These are phyloP conservation scores for Arthroderma sp. DNA, from an alignment of 2,329 filamentous ascomycete genomes.

Conservation along the genomic window DNA sequence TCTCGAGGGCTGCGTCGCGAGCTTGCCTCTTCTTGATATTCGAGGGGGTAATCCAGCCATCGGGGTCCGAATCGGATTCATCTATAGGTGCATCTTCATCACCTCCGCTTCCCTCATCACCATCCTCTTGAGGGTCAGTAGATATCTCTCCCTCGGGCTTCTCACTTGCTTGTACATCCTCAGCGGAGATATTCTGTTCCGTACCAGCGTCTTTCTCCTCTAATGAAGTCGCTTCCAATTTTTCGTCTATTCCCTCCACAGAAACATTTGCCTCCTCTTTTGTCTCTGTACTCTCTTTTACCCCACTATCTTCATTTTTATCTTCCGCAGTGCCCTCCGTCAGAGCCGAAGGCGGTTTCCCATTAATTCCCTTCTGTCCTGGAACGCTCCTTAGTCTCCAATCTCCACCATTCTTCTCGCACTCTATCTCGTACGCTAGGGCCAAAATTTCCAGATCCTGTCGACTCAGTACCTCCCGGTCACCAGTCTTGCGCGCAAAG, in stretches of 20 bases:
- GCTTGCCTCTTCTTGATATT: slow-evolving; percentile 79
- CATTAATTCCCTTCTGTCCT: slow-evolving; percentile 65
- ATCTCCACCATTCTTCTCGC: slow-evolving; percentile 77
- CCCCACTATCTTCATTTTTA: slow-evolving; percentile 10
- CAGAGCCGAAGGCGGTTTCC: slow-evolving; percentile 40
- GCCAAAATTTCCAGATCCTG: slow-evolving; percentile 84
- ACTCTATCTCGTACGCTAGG: slow-evolving; percentile 86
- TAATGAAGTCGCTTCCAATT: slow-evolving; percentile 16
- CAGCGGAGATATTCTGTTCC: slow-evolving; percentile 1
- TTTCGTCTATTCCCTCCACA: slow-evolving; percentile 20
- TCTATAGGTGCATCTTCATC: slow-evolving; percentile 15
- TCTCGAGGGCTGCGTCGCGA: slow-evolving; percentile 43
- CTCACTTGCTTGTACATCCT: no score
- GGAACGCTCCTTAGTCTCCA: slow-evolving; percentile 70
- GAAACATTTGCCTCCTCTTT: slow-evolving; percentile 9
- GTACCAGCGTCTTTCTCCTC: slow-evolving; percentile 11
- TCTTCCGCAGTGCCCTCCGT: slow-evolving; percentile 11
- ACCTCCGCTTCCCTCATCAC: slow-evolving; percentile 15
- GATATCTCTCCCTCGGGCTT: slow-evolving; percentile 5
- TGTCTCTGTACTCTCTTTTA: slow-evolving; percentile 16
- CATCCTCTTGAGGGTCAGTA: slow-evolving; percentile 11
- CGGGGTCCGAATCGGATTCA: slow-evolving; percentile 37
- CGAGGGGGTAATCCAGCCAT: slow-evolving; percentile 86
- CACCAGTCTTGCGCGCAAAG: slow-evolving; percentile 81
- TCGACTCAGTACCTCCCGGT: slow-evolving; percentile 72